Evolutionary conservation across 1,284 basidiomycete species (phyloP).

Genomic region (Chalciporus sp.): DNA sequence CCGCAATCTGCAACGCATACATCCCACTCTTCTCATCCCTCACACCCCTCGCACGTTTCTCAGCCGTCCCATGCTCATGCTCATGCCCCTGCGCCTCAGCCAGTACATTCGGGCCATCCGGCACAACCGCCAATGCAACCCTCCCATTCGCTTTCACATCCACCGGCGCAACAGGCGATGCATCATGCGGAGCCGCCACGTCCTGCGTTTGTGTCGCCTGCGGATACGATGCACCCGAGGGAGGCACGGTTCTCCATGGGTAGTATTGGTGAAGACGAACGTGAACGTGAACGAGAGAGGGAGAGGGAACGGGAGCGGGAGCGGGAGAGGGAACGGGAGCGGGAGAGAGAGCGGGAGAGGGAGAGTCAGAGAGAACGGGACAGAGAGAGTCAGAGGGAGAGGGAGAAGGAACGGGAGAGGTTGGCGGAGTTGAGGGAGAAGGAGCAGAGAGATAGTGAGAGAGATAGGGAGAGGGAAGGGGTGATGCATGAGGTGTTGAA

Average conservation of each 20-base stretch:
- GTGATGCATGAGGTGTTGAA: conserved; percentile 52
- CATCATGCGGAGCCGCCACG: conserved; percentile 29
- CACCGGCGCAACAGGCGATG: conserved; percentile 29
- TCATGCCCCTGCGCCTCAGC: conserved; percentile 3
- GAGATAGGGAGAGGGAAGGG: conserved; percentile 30
- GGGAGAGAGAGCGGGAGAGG: conserved; percentile 32
- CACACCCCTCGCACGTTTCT: conserved; percentile 18
- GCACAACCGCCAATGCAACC: conserved; percentile 19
- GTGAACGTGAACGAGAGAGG: conserved; percentile 3
- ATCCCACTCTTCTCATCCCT: conserved; percentile 11
- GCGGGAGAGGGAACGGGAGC: conserved; percentile 24
- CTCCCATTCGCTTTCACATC: conserved; percentile 24
- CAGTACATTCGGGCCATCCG: conserved; percentile 21
- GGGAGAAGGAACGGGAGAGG: conserved; percentile 29
- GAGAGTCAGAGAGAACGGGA: conserved; percentile 34
- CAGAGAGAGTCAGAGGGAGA: conserved; percentile 26
- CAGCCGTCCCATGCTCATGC: conserved; percentile 24
- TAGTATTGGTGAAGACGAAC: conserved; percentile 13
- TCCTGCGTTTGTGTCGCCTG: conserved; percentile 32
- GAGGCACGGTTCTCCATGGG: conserved; percentile 22
- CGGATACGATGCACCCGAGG: conserved; percentile 30
- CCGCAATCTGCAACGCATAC: conserved; percentile 20
- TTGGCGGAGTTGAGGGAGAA: conserved; percentile 25
- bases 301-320: conserved; percentile 23
- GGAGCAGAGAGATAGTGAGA: conserved; percentile 25